phyloP scores from a whole-genome alignment of 148 eudicot species.

The Pouteria glomerata region DNA sequence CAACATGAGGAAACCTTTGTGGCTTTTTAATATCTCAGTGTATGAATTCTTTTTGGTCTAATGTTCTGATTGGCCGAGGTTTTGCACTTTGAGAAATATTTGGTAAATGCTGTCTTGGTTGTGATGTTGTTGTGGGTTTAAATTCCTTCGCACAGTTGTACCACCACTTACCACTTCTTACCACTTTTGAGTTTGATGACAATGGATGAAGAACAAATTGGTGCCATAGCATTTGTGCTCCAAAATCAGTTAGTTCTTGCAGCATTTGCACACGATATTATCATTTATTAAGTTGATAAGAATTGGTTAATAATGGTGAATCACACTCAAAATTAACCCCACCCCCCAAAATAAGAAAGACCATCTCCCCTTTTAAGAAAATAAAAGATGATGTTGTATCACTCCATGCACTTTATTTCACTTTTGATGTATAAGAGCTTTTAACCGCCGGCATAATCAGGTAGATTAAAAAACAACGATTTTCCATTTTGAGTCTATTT shows the following conservation, averaged over 20 bases:
- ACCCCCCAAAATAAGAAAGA: too few species aligned
- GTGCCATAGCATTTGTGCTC: neutral
- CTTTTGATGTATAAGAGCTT: neutral
- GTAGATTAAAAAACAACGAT: neutral
- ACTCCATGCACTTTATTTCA: neutral
- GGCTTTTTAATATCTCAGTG: neutral
- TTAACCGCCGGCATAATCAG: neutral
- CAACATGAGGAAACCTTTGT: neutral
- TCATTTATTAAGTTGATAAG: too few species aligned
- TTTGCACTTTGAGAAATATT: neutral
- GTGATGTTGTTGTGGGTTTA: constrained; percentile 1
- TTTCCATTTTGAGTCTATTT: neutral
- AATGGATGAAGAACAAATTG: neutral
- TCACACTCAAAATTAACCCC: too few species aligned
- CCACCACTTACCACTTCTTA: neutral
- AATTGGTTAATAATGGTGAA: too few species aligned
- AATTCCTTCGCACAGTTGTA: neutral
- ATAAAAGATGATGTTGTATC: too few species aligned
- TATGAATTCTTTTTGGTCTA: neutral
- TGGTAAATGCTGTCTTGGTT: neutral
- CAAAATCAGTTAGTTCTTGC: neutral
- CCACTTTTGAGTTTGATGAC: too few species aligned
- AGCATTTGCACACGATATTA: neutral
- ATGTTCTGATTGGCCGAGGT: neutral
- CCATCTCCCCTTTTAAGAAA: too few species aligned